Base-by-base conservation (phyloP, 139 green algal genomes). In the Volvox reticuliferus region DNA sequence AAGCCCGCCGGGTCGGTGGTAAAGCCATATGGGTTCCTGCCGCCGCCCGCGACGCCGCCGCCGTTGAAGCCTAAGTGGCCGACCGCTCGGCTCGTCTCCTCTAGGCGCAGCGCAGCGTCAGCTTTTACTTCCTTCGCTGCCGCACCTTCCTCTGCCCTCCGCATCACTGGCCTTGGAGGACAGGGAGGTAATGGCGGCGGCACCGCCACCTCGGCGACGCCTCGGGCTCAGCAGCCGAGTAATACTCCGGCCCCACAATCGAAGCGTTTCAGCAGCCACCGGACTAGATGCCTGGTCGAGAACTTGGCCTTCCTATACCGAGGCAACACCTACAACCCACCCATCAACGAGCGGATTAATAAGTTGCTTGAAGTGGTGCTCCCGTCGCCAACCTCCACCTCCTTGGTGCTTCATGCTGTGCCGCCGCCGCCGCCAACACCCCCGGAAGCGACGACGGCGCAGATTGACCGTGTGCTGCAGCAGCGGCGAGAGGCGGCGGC, bases 321-420 rank as follows among this genome's bases (percentile, higher is more conserved):
- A 37, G 79, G 79, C 50, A 86, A 86, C 28, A 86, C 79, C 6
- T 24, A 17, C 79, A 86, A 86, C 50, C 79, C 79, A 30, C 50
- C 79, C 26, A 37, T 86, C 12, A 61, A 86, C 1, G 50, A 71
- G 28, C 79, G 79, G 1, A 86, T 86, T 24, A 37, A 44, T 9
- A n/a, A 9, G 22, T 18, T 86, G 26, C 37, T 86, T 37, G 50
- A 73, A 17, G 50, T 67, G 24, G 79, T 86, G 0, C 44, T 86
- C 44, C 79, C 79, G 79, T n/a, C 79, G 79, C 79, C 79, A 2
- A 55, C 79, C 20, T 37, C 79, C 13, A 24, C 79, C 5, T 28
- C 44, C 2, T 5, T 50, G 28, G 9, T 12, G 26, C 79, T 86
- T 50, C 50, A 26, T 1, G 79, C 50, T 2, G 26, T 37, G 79